These are phyloP conservation scores for Coemansia sp. DNA, from an alignment of 192 early-diverging fungal species.

Conservation along the genomic window DNA sequence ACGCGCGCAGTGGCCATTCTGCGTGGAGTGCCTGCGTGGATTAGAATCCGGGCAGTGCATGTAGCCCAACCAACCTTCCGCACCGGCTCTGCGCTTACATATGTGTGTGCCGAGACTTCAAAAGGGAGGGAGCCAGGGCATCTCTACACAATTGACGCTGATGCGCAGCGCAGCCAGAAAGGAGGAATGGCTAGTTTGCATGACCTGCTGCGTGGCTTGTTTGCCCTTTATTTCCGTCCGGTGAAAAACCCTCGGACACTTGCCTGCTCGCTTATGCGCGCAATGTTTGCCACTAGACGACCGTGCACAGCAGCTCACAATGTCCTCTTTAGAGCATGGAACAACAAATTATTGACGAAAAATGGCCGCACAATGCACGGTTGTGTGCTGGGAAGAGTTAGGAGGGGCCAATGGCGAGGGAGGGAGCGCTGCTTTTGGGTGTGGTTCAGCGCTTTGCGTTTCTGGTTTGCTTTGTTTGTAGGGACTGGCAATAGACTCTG, in stretches of 20 bases:
- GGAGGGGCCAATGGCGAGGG: too few relatives aligned
- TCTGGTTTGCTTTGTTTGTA: too few relatives aligned
- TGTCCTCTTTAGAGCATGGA: background rate
- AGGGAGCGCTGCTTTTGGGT: background rate
- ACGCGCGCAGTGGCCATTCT: constrained; percentile 8
- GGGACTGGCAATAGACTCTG: too few relatives aligned
- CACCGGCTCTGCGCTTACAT: background rate
- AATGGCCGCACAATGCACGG: background rate
- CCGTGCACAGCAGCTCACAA: constrained; percentile 1
- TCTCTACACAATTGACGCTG: constrained; percentile 9
- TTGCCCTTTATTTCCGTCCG: constrained; percentile 19
- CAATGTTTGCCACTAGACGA: constrained; percentile 3
- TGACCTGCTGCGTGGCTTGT: constrained; percentile 36
- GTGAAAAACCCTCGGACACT: constrained; percentile 8
- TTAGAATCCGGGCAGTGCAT: constrained; percentile 2
- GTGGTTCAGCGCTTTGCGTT: background rate
- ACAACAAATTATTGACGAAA: constrained; percentile 1
- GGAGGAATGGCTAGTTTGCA: constrained; percentile 10
- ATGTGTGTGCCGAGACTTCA: background rate
- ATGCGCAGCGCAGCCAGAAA: constrained; percentile 6
- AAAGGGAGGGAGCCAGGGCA: constrained; percentile 3
- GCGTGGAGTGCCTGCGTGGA: constrained; percentile 2
- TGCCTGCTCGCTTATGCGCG: background rate
- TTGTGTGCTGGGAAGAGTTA: too few relatives aligned
- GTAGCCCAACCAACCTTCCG: background rate